Evolutionary conservation across 495 filamentous ascomycete genomes (phyloP), one percentile per base, ranked within the genome.

Genomic region (Patellaria atrata): DNA sequence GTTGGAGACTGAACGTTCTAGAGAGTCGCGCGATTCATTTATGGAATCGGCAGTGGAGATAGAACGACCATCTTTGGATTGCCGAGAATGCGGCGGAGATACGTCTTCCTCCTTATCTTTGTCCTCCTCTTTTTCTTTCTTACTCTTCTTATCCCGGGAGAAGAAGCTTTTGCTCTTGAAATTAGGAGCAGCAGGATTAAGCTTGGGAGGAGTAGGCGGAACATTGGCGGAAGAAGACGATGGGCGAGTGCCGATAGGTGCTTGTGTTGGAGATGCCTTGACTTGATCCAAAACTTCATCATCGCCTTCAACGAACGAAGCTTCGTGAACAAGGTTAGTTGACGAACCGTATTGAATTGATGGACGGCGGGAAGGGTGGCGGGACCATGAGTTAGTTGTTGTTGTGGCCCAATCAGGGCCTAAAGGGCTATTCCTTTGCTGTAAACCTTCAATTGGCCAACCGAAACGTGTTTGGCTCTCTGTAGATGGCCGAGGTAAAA

Each of bases 131-230:
- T 45, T 47, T 10, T 44, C 43, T 24, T 52, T 44, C 11, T 46
- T 39, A 13, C 27, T 25, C 27, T 49, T 52, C 41, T 41, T 32
- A 4, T 35, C 38, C 3, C 37, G 34, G 1, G 30, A 22, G 37
- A 58, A 58, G 27, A 57, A 48, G 32, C 41, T 55, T 29, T 50
- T 54, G 32, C 41, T 55, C 31, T 50, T 54, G 38, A 61, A 61
- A 26, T 52, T 41, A 13, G 51, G 54, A 3, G 57, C 57, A 12
- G 53, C 45, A 3, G 57, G 57, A 37, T 61, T 61, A 10, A 61
- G 48, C 10, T 35, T 41, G 11, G 44, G 41, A 3, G 45, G 40
- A 1, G 41, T 44, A 3, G 37, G 38, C 7, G 46, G 49, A 38
- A 38, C 36, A 28, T 30, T 22, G 13, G 43, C 42, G 11, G 44